Percentiles rank a stretch among this genome's conserved stretches.
phyloP scores from a whole-genome alignment of 2,329 filamentous ascomycete genomes.

The Calonectria henricotiae region DNA sequence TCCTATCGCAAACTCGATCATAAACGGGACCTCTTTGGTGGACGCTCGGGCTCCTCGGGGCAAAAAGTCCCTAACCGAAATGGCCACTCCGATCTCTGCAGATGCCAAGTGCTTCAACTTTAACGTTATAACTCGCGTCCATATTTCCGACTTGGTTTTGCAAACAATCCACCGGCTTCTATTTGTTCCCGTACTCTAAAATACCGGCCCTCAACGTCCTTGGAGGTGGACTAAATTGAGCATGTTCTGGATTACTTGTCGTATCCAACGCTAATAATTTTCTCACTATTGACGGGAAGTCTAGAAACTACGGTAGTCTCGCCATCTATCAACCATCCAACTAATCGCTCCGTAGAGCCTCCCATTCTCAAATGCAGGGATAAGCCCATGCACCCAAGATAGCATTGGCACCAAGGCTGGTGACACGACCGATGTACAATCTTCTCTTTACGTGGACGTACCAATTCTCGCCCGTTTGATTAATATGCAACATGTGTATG shows the following conservation, averaged over 20 bases:
- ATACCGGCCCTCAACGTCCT: too few species aligned
- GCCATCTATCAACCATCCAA: background rate
- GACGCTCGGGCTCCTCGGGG: background rate
- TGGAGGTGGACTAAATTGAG: background rate
- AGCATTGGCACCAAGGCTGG: background rate
- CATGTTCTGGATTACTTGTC: background rate
- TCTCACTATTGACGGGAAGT: background rate
- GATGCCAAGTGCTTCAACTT: background rate
- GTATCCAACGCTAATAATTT: background rate
- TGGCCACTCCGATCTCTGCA: background rate
- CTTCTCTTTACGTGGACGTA: background rate
- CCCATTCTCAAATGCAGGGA: background rate
- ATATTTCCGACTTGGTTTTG: background rate
- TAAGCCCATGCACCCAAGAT: background rate
- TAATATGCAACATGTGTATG: background rate
- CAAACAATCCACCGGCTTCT: background rate
- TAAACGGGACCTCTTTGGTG: background rate
- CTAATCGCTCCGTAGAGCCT: too few species aligned
- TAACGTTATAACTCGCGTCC: too few species aligned
- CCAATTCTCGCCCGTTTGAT: background rate
- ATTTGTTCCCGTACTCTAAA: background rate
- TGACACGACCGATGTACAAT: background rate
- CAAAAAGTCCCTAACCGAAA: background rate
- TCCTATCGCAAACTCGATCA: fast-evolving
- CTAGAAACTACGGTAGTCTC: background rate